Percentiles rank a stretch among this genome's conserved stretches.
These are phyloP conservation scores for Penicillium hesseltinei DNA, from an alignment of 2,329 filamentous ascomycete genomes.

Conservation along the genomic window DNA sequence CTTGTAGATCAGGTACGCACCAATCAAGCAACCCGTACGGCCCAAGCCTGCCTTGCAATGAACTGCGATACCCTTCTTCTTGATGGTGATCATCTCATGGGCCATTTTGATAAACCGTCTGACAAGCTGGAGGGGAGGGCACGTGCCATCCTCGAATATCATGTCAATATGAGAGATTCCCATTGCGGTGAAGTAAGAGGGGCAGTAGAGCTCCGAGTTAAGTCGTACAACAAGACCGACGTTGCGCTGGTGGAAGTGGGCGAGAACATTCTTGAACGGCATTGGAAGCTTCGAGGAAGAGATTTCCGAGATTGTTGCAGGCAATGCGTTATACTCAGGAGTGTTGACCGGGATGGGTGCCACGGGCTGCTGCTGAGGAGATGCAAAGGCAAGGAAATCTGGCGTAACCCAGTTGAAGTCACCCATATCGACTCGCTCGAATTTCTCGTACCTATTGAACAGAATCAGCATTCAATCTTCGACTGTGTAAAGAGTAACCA, in stretches of 20 bases:
- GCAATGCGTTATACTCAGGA: conserved; percentile 70
- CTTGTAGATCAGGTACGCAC: conserved; percentile 95
- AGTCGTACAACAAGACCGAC: conserved; percentile 91
- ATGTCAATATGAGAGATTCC: conserved; percentile 97
- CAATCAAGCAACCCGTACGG: conserved; percentile 92
- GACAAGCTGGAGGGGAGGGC: conserved; percentile 83
- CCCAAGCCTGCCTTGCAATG: conserved; percentile 98
- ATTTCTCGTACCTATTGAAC: conserved; percentile 74
- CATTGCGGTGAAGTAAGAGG: conserved; percentile 93
- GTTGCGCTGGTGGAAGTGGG: conserved; percentile 81
- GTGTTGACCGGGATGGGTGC: conserved; percentile 70
- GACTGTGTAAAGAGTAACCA: neutral
- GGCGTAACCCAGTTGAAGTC: conserved; percentile 99
- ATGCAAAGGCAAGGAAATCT: conserved; percentile 92
- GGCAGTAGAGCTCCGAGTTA: conserved; percentile 93
- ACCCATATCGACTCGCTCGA: conserved; percentile 92
- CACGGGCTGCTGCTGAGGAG: conserved; percentile 78
- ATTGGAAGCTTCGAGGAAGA: conserved; percentile 69
- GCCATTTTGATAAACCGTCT: conserved; percentile 92
- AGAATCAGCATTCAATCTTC: conserved; percentile 13
- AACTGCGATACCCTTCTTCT: conserved; percentile 90
- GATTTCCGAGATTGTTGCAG: conserved; percentile 71
- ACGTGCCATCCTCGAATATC: conserved; percentile 99
- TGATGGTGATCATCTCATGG: conserved; percentile 87
- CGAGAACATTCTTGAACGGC: conserved; percentile 94